These are phyloP conservation scores for Microstroma glucosiphilum DNA, from an alignment of 1,284 basidiomycete genomes.

Conservation along the genomic window DNA sequence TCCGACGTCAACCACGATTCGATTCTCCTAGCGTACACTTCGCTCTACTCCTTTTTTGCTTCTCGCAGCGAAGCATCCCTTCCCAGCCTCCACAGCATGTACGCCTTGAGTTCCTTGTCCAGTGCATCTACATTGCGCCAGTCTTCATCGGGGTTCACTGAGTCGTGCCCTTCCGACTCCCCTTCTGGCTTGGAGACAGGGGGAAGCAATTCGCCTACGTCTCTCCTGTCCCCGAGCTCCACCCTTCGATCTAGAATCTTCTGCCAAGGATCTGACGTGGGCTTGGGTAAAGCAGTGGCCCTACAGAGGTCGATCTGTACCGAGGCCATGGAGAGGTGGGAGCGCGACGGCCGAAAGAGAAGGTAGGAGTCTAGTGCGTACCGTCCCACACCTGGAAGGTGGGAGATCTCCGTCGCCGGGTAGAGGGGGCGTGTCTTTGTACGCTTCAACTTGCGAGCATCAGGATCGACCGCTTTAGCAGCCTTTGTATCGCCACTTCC, in stretches of 20 bases:
- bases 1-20: too few species aligned
- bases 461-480: conserved; percentile 3
- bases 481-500: conserved; percentile 9
- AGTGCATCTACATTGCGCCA: conserved; percentile 25
- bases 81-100: conserved; percentile 25
- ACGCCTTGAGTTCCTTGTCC: conserved; percentile 26
- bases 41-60: conserved; percentile 18
- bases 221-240: not conserved
- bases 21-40: too few species aligned
- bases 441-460: not conserved
- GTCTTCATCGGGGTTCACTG: conserved; percentile 14
- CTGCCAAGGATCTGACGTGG: not conserved
- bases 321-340: conserved; percentile 8
- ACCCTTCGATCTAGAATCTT: not conserved
- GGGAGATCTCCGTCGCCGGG: conserved; percentile 19
- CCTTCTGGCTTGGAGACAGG: not conserved
- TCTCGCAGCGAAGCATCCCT: not conserved
- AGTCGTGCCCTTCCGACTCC: not conserved
- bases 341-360: conserved; percentile 15
- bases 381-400: conserved; percentile 22
- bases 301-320: not conserved
- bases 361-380: conserved; percentile 26
- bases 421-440: conserved; percentile 13
- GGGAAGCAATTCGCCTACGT: not conserved
- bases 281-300: not conserved